These are phyloP conservation scores for Cornus kousa DNA, from an alignment of 148 eudicot species.

Conservation along the genomic window DNA sequence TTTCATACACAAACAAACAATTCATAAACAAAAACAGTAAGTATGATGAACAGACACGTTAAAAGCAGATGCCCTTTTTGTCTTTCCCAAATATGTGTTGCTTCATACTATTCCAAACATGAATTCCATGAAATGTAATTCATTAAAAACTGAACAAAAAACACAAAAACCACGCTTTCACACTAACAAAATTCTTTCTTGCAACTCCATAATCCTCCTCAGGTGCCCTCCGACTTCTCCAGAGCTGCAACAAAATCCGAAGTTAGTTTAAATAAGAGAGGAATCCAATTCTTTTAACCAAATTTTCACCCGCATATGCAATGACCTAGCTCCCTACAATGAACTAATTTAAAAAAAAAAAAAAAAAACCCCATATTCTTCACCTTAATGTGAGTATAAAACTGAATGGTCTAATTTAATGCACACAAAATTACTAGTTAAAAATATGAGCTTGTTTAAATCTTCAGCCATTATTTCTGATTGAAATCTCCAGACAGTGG, in stretches of 20 bases:
- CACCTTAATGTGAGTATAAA: background rate
- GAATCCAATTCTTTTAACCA: background rate
- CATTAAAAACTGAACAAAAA: background rate
- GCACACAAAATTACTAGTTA: too few relatives aligned
- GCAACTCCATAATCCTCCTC: slow-evolving; percentile 4
- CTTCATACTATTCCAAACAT: background rate
- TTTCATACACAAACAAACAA: background rate
- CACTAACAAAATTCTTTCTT: background rate
- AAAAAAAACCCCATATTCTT: background rate
- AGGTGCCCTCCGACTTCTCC: slow-evolving; percentile 31
- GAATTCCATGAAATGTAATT: background rate
- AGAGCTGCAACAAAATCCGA: slow-evolving; percentile 17
- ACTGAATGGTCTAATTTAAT: too few relatives aligned
- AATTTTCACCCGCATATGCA: background rate
- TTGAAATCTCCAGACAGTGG: too few relatives aligned
- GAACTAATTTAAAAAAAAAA: background rate
- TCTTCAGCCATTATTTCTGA: too few relatives aligned
- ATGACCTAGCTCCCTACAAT: background rate
- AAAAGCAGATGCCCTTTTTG: background rate
- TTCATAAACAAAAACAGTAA: background rate
- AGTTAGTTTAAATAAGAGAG: background rate
- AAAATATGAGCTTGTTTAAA: background rate
- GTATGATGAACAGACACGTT: background rate
- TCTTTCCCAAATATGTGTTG: background rate
- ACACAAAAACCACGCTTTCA: background rate